Base-by-base conservation (phyloP, 768 basidiomycete genomes). In the Rhizopogon vulgaris region DNA sequence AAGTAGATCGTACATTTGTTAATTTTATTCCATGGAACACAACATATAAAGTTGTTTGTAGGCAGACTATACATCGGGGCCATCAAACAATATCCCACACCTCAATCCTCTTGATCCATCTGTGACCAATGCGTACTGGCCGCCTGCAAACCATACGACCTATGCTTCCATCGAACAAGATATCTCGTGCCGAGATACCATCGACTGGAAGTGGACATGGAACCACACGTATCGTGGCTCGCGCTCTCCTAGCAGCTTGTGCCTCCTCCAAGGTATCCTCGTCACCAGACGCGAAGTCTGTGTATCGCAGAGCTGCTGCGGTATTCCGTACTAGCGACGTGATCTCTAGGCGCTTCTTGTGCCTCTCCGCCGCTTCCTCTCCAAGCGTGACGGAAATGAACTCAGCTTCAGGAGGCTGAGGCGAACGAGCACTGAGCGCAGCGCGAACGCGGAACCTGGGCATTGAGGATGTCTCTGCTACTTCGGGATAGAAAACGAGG, bases 81-180 rank as follows among this genome's bases (percentile, higher is more conserved):
- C 45, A 22, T 46, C 45, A 46, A 34, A 46, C 45, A 27, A 46
- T 46, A 46, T 46, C 45, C 45, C 45, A 46, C 14, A 46, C 45
- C 32, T 46, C 45, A 22, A 46, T 46, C 45, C 45, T 46, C 45
- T 46, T 46, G 18, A 46, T 46, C 45, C 45, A 46, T 34, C 45
- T 46, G 14, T 46, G 45, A 46, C 32, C 45, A 14, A 46, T 27
- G 22, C 45, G 45, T 34, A 46, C 45, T 3, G 45, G 45, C 22
- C 45, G 45, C 45, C 22, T 46, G 45, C 45, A 46, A 34, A 46
- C 18, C 45, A 46, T 36, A 5, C 45, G 45, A n/a, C 45, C 45
- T 15, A 32, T 46, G 45, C 45, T 34, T 14, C 45, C 45, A 8
- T 46, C 45, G 34, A 46, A 46, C 30, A 46, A 24, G 2, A 46